These are phyloP conservation scores for Peribolospora kevripleyi DNA, from an alignment of 768 basidiomycete species.

Conservation along the genomic window DNA sequence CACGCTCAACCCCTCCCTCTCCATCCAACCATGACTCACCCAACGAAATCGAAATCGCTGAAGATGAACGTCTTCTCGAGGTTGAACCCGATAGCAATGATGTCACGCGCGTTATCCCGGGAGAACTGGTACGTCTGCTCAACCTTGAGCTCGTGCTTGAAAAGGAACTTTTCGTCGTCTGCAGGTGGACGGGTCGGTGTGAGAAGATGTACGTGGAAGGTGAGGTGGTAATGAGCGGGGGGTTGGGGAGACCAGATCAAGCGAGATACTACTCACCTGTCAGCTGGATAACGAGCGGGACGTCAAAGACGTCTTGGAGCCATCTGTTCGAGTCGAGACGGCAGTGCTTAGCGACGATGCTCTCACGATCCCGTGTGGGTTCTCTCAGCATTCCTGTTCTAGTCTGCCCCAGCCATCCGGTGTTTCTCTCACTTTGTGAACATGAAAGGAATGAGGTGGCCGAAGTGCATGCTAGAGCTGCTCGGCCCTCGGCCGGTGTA, in stretches of 20 bases:
- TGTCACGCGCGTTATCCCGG: conserved; percentile 69
- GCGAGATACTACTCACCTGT: conserved; percentile 34
- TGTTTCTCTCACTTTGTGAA: conserved; percentile 62
- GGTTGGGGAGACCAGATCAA: not conserved
- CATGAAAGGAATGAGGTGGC: conserved; percentile 88
- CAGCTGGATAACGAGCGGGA: conserved; percentile 80
- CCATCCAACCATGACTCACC: conserved; percentile 16
- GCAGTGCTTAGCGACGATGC: not conserved
- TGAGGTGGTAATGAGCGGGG: not conserved
- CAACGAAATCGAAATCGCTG: conserved; percentile 68
- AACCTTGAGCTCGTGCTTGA: conserved; percentile 79
- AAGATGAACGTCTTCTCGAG: conserved; percentile 89
- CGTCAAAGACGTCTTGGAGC: conserved; percentile 87
- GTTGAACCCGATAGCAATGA: conserved; percentile 88
- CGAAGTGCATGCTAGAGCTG: conserved; percentile 89
- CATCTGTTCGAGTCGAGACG: conserved; percentile 31
- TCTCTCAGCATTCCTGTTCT: not conserved
- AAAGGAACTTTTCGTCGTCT: conserved; percentile 98
- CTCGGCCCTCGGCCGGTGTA: conserved; percentile 95
- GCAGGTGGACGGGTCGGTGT: not conserved
- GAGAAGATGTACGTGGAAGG: not conserved
- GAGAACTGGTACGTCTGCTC: conserved; percentile 68
- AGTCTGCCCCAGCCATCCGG: not conserved
- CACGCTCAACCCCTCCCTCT: not conserved
- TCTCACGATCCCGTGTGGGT: not conserved